Percentiles rank a stretch among this genome's conserved stretches.
These are phyloP conservation scores for Chamaecyparis obtusa DNA, from an alignment of 75 land plant genomes.

Conservation along the genomic window DNA sequence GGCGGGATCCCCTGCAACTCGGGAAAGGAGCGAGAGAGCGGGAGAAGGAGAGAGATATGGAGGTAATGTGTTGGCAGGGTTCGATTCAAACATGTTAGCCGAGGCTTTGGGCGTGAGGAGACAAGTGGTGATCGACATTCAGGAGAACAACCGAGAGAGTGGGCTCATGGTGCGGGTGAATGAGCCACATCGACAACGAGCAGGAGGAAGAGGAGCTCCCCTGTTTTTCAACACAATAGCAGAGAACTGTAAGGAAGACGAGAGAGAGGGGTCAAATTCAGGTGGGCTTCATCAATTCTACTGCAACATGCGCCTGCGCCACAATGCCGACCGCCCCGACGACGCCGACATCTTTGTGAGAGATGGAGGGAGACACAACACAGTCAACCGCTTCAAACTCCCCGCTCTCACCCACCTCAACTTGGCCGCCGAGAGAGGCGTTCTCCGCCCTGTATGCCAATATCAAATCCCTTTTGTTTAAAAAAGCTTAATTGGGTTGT, in stretches of 20 bases:
- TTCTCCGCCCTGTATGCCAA: constrained; percentile 29
- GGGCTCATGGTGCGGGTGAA: constrained; percentile 1
- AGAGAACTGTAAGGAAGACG: not conserved
- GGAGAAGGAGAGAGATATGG: not conserved
- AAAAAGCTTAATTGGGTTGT: no score
- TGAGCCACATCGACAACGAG: no score
- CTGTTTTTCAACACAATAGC: no score
- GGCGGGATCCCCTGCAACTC: not conserved
- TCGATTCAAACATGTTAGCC: constrained; percentile 9
- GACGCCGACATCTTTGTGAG: constrained; percentile 28
- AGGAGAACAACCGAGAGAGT: constrained; percentile 12
- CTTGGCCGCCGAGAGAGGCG: constrained; percentile 38
- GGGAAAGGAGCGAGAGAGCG: not conserved
- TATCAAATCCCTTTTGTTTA: no score
- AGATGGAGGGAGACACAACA: constrained; percentile 30
- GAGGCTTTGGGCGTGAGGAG: constrained; percentile 18
- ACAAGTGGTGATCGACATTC: constrained; percentile 11
- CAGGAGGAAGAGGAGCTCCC: no score
- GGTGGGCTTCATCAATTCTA: constrained; percentile 36
- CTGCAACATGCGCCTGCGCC: constrained; percentile 26
- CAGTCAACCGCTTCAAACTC: constrained; percentile 33
- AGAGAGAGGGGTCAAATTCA: not conserved
- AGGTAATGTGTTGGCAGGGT: constrained; percentile 23
- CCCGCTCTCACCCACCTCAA: constrained; percentile 31
- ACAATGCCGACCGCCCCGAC: constrained; percentile 25